Evolutionary conservation across 192 early-diverging fungal genomes (phyloP).

Genomic region (Rhizophagus clarus): DNA sequence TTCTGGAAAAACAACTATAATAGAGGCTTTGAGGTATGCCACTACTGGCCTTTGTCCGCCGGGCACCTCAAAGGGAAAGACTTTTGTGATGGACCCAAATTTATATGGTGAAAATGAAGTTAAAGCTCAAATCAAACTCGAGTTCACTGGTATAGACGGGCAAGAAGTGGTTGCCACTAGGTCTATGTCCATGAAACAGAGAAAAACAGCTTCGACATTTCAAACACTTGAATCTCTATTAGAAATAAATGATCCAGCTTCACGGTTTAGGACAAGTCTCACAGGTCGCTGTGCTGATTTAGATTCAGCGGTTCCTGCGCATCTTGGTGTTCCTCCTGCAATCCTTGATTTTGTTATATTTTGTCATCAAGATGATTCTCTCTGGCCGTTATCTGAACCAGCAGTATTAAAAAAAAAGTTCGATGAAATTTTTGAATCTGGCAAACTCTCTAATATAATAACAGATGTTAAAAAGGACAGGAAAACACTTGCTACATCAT

Average conservation of each 20-base stretch:
- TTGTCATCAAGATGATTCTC: conserved; percentile 98
- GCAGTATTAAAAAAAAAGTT: conserved; percentile 90
- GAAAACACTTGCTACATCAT: conserved; percentile 53
- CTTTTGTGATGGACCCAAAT: conserved; percentile 96
- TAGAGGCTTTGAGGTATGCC: conserved; percentile 95
- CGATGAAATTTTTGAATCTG: conserved; percentile 97
- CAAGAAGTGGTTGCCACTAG: conserved; percentile 72
- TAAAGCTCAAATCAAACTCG: conserved; percentile 89
- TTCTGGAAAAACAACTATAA: conserved; percentile 97
- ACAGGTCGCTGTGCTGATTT: conserved; percentile 84
- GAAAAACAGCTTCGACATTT: conserved; percentile 53
- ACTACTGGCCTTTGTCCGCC: conserved; percentile 92
- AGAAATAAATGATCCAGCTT: conserved; percentile 54
- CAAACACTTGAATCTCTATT: conserved; percentile 84
- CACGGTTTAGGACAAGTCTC: conserved; percentile 66
- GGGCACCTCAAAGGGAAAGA: conserved; percentile 74
- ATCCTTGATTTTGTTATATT: conserved; percentile 99
- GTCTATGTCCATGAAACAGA: conserved; percentile 76
- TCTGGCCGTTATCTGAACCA: conserved; percentile 95
- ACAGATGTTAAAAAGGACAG: conserved; percentile 76
- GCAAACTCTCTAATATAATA: conserved; percentile 89
- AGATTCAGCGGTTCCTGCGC: conserved; percentile 79
- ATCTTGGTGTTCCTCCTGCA: conserved; percentile 87
- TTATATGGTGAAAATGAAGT: conserved; percentile 73
- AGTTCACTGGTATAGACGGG: conserved; percentile 78